A percentile compares a stretch with the other conserved stretches of the same genome.
Evolutionary conservation across 2,329 filamentous ascomycete species (phyloP).

Genomic region (Huntiella savannae): DNA sequence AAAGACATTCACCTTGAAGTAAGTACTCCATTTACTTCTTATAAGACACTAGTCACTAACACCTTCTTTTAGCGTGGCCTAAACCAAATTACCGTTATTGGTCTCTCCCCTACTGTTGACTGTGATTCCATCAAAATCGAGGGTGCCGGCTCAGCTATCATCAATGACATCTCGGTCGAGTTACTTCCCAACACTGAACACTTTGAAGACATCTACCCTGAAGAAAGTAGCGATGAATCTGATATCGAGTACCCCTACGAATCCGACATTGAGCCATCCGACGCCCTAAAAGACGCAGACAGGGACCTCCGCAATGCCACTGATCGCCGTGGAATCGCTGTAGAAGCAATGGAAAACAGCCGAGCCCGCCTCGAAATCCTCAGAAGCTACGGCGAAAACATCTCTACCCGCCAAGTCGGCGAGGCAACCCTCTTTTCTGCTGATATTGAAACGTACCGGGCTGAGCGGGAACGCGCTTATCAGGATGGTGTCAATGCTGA

Average conservation of each 20-base stretch:
- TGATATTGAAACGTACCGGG: slow-evolving; percentile 23
- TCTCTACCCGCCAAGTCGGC: slow-evolving; percentile 19
- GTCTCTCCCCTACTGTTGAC: slow-evolving; percentile 35
- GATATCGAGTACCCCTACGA: slow-evolving; percentile 12
- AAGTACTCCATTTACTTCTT: slow-evolving; percentile 9
- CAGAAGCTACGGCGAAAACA: slow-evolving; percentile 21
- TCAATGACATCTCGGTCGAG: slow-evolving; percentile 43
- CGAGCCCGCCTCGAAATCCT: slow-evolving; percentile 23
- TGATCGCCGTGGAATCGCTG: too few relatives aligned
- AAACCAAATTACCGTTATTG: slow-evolving; percentile 38
- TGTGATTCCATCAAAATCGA: slow-evolving; percentile 42
- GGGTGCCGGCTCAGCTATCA: slow-evolving; percentile 33
- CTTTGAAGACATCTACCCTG: slow-evolving; percentile 35
- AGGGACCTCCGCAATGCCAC: slow-evolving; percentile 16
- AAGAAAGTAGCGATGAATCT: slow-evolving; percentile 21
- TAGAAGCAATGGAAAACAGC: slow-evolving; percentile 16
- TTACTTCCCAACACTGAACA: slow-evolving; percentile 34
- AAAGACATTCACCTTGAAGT: slow-evolving; percentile 31
- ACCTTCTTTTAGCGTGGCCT: slow-evolving; percentile 30
- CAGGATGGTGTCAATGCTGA: slow-evolving; percentile 19
- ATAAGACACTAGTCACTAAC: neutral
- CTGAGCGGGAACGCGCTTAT: slow-evolving; percentile 25
- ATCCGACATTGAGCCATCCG: slow-evolving; percentile 13
- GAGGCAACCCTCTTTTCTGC: slow-evolving; percentile 17
- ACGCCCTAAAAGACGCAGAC: slow-evolving; percentile 17